phyloP scores from a whole-genome alignment of 805 yeast species.

The Zygosaccharomyces bailii region DNA sequence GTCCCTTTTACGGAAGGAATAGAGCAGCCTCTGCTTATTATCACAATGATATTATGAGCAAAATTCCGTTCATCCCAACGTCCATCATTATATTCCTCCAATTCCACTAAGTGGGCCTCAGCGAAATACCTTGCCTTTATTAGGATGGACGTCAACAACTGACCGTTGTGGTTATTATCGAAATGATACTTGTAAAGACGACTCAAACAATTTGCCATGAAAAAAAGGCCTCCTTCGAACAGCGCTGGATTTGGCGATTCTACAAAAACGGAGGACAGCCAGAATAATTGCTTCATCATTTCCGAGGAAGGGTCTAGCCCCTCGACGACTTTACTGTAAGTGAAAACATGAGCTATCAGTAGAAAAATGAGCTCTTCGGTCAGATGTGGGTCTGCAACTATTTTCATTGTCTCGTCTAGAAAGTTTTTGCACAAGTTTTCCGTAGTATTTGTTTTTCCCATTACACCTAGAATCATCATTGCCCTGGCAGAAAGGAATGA shows the following conservation, averaged over 20 bases:
- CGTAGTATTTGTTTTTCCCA: conserved; percentile 60
- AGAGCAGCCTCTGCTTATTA: conserved; percentile 55
- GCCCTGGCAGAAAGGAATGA: conserved; percentile 68
- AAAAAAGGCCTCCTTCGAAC: conserved; percentile 41
- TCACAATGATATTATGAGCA: conserved; percentile 47
- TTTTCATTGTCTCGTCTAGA: conserved; percentile 33
- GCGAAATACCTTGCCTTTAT: conserved; percentile 41
- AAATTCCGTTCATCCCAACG: conserved; percentile 45
- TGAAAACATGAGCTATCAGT: conserved; percentile 38
- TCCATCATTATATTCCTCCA: conserved; percentile 44
- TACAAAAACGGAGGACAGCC: conserved; percentile 37
- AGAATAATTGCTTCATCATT: conserved; percentile 35
- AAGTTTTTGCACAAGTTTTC: conserved; percentile 45
- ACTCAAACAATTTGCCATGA: conserved; percentile 37
- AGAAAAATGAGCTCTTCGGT: conserved; percentile 33
- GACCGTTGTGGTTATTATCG: conserved; percentile 27
- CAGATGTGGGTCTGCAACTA: conserved; percentile 36
- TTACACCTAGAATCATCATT: conserved; percentile 62
- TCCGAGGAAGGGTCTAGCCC: conserved; percentile 38
- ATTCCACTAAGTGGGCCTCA: conserved; percentile 36
- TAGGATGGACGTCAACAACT: conserved; percentile 30
- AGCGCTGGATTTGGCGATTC: conserved; percentile 37
- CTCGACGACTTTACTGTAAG: conserved; percentile 40
- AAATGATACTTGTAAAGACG: conserved; percentile 35
- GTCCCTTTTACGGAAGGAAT: conserved; percentile 52